Conservation (phyloP, 2,329 filamentous ascomycete species). For the Seiridium cupressi region DNA sequence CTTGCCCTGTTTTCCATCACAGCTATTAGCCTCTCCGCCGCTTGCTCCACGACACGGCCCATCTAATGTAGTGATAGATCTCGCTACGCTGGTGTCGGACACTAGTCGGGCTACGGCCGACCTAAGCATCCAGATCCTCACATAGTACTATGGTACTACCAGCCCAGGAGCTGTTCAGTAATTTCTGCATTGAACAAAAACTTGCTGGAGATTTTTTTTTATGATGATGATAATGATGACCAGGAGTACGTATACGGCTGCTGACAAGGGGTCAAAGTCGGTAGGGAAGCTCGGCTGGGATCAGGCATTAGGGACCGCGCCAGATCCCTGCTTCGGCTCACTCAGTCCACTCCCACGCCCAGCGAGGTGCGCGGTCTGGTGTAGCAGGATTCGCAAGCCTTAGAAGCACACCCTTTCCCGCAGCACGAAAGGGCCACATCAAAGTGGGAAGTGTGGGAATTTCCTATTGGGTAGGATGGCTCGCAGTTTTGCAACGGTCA, state of each 20-base stretch:
- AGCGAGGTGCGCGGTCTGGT: background rate
- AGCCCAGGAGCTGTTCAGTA: background rate
- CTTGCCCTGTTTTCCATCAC: background rate
- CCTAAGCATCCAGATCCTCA: background rate
- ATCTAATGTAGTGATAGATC: background rate
- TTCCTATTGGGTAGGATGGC: conserved; percentile 37
- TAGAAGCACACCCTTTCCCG: conserved; percentile 17
- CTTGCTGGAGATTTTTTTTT: background rate
- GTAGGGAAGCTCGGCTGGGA: background rate
- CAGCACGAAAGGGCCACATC: conserved; percentile 30
- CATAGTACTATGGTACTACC: background rate
- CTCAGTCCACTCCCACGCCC: background rate
- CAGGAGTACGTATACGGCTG: background rate
- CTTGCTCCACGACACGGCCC: background rate
- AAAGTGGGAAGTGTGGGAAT: conserved; percentile 19
- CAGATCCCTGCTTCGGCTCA: background rate
- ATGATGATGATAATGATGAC: background rate
- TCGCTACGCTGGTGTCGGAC: background rate
- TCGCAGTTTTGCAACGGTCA: conserved; percentile 45
- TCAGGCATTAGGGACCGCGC: background rate
- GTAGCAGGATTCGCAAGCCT: background rate
- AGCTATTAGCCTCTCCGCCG: background rate
- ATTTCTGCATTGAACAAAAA: background rate
- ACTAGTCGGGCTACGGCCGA: background rate
- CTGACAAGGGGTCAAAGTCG: conserved; percentile 1